Base-by-base conservation (phyloP, 1,284 basidiomycete genomes). In the Hypsizygus ulmarius region DNA sequence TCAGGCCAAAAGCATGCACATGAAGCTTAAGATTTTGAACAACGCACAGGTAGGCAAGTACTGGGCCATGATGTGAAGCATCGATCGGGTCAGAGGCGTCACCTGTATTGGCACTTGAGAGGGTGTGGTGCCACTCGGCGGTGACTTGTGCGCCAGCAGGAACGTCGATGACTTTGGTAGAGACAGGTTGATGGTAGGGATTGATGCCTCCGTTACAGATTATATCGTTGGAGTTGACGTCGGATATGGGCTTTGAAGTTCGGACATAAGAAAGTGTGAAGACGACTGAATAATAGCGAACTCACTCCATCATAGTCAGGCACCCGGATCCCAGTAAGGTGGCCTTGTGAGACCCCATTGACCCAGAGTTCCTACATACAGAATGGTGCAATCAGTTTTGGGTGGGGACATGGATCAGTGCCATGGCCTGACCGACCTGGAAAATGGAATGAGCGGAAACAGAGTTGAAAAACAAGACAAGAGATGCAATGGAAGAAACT, bases 201-300 rank as follows among this genome's bases (percentile, higher is more conserved):
- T 79, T 80, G 54, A 79, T 78, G 28, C 78, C 78, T 32, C 78
- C 78, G 52, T 79, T 81, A 66, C 78, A 79, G 50, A 78, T 78
- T 36, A 81, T 42, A 56, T 79, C 72, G 60, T 77, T 78, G 1
- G 76, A 78, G 10, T 69, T 75, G 1, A 78, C 74, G 52, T 78
- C 72, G 38, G 55, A 73, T 46, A 79, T 75, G 5, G 77, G 74
- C 76, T 78, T 25, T n/a, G n/a, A n/a, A n/a, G n/a, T n/a, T 44
- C 15, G 43, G 19, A 49, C 32, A 45, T 16, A 29, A 44, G 19
- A 7, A 39, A 27, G n/a, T 27, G 8, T 34, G 38, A 15, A 40
- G 39, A 37, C 34, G 16, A 14, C 39, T 14, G 15, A 28, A n/a
- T 7, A 39, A n/a, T 7, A 39, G 32, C 28, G 27, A 18, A 63